phyloP scores from a whole-genome alignment of 2,329 filamentous ascomycete species.

The Pseudogymnoascus pannorum region DNA sequence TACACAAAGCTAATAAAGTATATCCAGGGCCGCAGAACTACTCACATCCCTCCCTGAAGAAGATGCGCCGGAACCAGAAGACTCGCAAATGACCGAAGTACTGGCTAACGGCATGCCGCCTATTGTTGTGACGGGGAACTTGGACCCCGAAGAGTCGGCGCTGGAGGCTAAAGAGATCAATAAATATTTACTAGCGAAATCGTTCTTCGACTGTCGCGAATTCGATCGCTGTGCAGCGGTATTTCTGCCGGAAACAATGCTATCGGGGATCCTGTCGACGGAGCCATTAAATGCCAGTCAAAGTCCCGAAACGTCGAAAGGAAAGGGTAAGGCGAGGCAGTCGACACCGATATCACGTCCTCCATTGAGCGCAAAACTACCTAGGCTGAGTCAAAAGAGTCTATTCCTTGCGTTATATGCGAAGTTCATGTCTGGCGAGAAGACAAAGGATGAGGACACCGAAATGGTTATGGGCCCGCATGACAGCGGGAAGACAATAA shows the following conservation, averaged over 20 bases:
- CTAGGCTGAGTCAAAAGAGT: slow-evolving; percentile 76
- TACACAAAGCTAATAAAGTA: slow-evolving; percentile 15
- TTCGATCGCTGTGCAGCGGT: slow-evolving; percentile 89
- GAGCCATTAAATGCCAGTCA: slow-evolving; percentile 32
- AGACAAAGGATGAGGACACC: slow-evolving; percentile 90
- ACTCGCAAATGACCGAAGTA: slow-evolving; percentile 50
- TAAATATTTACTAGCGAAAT: slow-evolving; percentile 84
- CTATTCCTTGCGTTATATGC: slow-evolving; percentile 89
- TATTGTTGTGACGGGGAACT: slow-evolving; percentile 46
- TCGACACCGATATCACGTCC: slow-evolving; percentile 9
- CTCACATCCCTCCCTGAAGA: slow-evolving; percentile 70
- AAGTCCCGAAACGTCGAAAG: slow-evolving; percentile 33
- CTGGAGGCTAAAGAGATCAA: slow-evolving; percentile 74
- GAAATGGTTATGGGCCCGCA: slow-evolving; percentile 96
- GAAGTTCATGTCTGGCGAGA: slow-evolving; percentile 88
- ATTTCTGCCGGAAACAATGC: slow-evolving; percentile 73
- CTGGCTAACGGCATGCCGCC: slow-evolving; percentile 42
- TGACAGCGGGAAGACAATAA: slow-evolving; percentile 75
- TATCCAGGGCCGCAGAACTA: slow-evolving; percentile 79
- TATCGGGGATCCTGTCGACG: slow-evolving; percentile 55
- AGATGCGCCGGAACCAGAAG: slow-evolving; percentile 43
- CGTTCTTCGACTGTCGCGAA: slow-evolving; percentile 91
- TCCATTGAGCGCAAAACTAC: slow-evolving; percentile 32
- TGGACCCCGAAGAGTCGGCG: slow-evolving; percentile 63
- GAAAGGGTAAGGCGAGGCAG: slow-evolving; percentile 53